A percentile compares a stretch with the other conserved stretches of the same genome.
Evolutionary conservation across 768 basidiomycete species (phyloP).

Genomic region (Suillus subalutaceus): DNA sequence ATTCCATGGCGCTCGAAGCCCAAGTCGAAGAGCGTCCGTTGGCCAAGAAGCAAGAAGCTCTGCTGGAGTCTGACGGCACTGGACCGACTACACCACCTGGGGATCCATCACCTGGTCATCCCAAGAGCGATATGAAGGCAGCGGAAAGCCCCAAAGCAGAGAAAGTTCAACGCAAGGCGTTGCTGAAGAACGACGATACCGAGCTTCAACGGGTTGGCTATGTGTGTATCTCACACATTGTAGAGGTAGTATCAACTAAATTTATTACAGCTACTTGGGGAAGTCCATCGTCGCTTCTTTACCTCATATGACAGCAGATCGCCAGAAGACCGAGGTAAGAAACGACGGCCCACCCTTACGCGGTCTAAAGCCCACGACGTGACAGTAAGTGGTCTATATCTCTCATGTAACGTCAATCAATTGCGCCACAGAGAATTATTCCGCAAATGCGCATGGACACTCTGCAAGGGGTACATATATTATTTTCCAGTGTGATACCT

Average conservation of each 20-base stretch:
- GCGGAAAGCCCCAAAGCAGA: slow-evolving; percentile 38
- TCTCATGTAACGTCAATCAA: slow-evolving; percentile 7
- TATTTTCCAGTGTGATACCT: slow-evolving; percentile 96
- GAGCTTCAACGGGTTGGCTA: slow-evolving; percentile 80
- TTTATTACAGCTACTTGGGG: slow-evolving; percentile 66
- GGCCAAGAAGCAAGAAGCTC: slow-evolving; percentile 84
- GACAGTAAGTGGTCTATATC: slow-evolving; percentile 54
- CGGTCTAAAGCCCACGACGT: slow-evolving; percentile 64
- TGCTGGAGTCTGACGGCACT: slow-evolving; percentile 49
- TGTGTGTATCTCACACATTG: slow-evolving; percentile 44
- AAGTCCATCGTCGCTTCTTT: slow-evolving; percentile 81
- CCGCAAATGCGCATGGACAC: slow-evolving; percentile 76
- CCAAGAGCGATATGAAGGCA: slow-evolving; percentile 19
- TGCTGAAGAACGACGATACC: slow-evolving; percentile 84
- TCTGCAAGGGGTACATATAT: slow-evolving; percentile 76
- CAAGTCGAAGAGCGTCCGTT: slow-evolving; percentile 86
- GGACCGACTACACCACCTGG: neutral
- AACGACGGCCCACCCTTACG: slow-evolving; percentile 26
- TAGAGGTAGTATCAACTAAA: slow-evolving; percentile 6
- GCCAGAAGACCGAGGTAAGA: slow-evolving; percentile 30
- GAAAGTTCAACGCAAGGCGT: slow-evolving; percentile 62
- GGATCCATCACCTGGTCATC: slow-evolving; percentile 15
- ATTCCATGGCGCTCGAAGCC: slow-evolving; percentile 77
- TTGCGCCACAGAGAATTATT: slow-evolving; percentile 70
- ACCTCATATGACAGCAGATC: slow-evolving; percentile 55